Evolutionary conservation across 192 early-diverging fungal genomes (phyloP).

Genomic region (Pilaira anomala): DNA sequence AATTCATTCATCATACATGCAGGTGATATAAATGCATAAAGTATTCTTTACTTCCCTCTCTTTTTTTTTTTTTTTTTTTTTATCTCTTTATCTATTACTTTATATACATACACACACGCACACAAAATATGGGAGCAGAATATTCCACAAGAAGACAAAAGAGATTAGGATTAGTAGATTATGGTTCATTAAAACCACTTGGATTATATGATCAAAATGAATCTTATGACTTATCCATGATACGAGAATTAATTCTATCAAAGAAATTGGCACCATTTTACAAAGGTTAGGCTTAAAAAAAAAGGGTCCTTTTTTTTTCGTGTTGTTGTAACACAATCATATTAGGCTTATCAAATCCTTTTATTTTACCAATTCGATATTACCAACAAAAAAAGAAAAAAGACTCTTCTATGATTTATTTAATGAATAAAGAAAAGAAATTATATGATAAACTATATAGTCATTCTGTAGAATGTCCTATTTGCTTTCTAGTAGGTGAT

Average conservation of each 20-base stretch:
- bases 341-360: slow-evolving; percentile 4
- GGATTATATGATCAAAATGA: slow-evolving; percentile 2
- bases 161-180: background rate
- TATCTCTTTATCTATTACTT: background rate
- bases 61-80: background rate
- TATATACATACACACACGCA: no score
- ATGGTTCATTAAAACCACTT: slow-evolving; percentile 5
- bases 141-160: background rate
- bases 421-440: slow-evolving; percentile 7
- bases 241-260: slow-evolving; percentile 9
- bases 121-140: background rate
- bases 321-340: no score
- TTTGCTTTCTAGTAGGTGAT: slow-evolving; percentile 80
- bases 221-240: background rate
- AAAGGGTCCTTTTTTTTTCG: no score
- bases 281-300: background rate
- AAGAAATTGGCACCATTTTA: slow-evolving; percentile 13
- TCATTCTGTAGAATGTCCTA: slow-evolving; percentile 82
- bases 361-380: background rate
- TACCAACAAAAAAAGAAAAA: background rate
- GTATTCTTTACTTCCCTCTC: background rate
- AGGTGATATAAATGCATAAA: no score
- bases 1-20: no score
- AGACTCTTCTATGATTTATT: slow-evolving; percentile 1
- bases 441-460: slow-evolving; percentile 4